Evolutionary conservation across 164 flowering plant genomes (phyloP).

Genomic region (Houttuynia cordata): DNA sequence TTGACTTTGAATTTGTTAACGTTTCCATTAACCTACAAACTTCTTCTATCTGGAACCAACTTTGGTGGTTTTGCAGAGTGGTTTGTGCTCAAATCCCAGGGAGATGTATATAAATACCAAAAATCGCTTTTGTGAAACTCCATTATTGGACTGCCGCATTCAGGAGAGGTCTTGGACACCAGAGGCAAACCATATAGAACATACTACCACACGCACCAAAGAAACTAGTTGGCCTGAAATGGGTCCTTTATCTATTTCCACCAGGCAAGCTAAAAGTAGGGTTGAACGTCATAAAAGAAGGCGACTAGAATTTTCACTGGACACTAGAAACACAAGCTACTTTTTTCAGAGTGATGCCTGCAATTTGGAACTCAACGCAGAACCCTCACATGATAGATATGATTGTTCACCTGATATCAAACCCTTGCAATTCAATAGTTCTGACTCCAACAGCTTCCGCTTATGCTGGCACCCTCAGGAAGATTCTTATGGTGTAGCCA

Average conservation of each 20-base stretch:
- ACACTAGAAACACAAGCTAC: neutral
- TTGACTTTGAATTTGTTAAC: neutral
- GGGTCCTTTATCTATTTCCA: neutral
- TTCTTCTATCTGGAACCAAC: neutral
- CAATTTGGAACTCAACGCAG: neutral
- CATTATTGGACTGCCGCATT: neutral
- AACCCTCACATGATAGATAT: neutral
- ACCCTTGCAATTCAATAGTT: neutral
- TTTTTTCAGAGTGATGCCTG: neutral
- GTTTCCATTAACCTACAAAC: neutral
- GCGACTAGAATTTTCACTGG: neutral
- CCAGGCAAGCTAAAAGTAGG: neutral
- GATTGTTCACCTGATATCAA: neutral
- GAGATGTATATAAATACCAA: neutral
- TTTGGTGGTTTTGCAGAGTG: neutral
- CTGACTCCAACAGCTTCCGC: neutral
- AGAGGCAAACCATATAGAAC: neutral
- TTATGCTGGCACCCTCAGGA: neutral
- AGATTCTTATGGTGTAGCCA: neutral
- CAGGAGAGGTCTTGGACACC: neutral
- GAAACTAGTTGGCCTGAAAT: neutral
- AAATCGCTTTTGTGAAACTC: neutral
- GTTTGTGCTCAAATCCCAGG: neutral
- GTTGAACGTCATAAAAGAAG: neutral
- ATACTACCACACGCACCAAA: neutral